phyloP scores from a whole-genome alignment of 345 rosid genomes.

The Eucalyptus polyanthemos region DNA sequence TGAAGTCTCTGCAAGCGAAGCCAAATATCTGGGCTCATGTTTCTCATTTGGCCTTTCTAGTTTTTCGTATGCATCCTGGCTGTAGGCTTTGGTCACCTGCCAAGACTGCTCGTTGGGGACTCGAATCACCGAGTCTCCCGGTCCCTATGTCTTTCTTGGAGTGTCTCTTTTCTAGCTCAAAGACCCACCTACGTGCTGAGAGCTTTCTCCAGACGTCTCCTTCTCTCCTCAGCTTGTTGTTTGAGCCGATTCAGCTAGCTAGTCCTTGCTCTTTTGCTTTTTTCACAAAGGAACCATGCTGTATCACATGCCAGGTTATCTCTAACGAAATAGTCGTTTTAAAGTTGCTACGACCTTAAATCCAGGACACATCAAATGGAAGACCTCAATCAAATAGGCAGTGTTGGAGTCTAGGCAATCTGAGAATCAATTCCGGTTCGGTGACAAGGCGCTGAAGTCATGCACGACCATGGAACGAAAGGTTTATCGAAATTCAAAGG shows the following conservation, averaged over 20 bases:
- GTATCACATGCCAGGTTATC: background rate
- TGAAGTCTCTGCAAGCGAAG: background rate
- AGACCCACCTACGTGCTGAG: conserved; percentile 17
- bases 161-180: background rate
- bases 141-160: background rate
- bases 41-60: background rate
- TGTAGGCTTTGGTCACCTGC: background rate
- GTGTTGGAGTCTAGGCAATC: background rate
- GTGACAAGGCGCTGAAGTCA: background rate
- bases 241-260: conserved; percentile 19
- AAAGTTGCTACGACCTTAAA: background rate
- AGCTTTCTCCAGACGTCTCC: conserved; percentile 22
- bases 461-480: background rate
- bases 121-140: background rate
- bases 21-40: background rate
- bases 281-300: background rate
- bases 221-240: conserved; percentile 26
- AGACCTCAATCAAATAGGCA: background rate
- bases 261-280: background rate
- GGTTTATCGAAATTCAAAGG: background rate
- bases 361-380: background rate
- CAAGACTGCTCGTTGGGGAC: conserved; percentile 5
- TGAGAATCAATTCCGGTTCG: background rate
- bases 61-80: background rate
- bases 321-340: background rate